Evolutionary conservation across 345 rosid species (phyloP).

Genomic region (Salix exigua): DNA sequence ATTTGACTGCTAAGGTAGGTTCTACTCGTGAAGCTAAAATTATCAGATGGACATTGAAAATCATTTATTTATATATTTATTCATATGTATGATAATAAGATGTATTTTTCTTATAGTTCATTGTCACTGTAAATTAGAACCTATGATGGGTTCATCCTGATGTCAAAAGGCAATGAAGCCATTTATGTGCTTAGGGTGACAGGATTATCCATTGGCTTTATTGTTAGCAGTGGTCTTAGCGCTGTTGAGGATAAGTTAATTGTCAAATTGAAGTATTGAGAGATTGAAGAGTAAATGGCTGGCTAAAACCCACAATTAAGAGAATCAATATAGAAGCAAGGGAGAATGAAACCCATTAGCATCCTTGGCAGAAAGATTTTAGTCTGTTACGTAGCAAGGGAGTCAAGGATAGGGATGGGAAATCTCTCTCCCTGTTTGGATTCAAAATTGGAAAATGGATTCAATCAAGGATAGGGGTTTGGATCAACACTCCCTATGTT

Average conservation of each 20-base stretch:
- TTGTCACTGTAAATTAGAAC: neutral
- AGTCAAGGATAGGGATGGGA: neutral
- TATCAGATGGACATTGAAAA: neutral
- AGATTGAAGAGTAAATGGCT: neutral
- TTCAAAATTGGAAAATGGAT: neutral
- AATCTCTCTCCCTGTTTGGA: neutral
- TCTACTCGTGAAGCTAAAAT: conserved; percentile 2
- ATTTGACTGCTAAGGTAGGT: conserved; percentile 76
- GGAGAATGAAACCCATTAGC: neutral
- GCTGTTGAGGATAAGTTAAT: neutral
- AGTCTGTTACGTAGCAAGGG: neutral
- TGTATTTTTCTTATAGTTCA: neutral
- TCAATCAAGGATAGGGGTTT: too few relatives aligned
- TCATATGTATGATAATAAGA: neutral
- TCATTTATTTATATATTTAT: neutral
- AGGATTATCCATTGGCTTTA: neutral
- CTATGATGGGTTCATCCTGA: too few relatives aligned
- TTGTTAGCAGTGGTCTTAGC: neutral
- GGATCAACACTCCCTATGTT: too few relatives aligned
- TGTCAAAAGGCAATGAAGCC: neutral
- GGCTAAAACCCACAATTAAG: neutral
- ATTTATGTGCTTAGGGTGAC: neutral
- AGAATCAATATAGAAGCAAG: neutral
- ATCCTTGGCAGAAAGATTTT: too few relatives aligned
- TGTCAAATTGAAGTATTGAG: neutral